Evolutionary conservation across 257 asterid genomes (phyloP).

Genomic region (Plantago major): DNA sequence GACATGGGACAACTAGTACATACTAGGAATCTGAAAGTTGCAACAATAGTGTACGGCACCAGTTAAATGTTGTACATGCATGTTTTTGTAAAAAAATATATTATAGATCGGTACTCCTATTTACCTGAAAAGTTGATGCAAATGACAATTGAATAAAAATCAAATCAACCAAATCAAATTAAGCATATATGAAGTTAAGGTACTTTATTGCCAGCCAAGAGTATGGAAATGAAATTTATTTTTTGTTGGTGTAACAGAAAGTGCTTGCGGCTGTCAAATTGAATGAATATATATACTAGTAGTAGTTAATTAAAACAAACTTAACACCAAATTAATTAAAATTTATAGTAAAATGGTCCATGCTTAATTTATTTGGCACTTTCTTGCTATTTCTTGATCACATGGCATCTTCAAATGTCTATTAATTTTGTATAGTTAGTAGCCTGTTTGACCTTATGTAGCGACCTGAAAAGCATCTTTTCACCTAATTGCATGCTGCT

Average conservation of each 20-base stretch:
- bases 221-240: conserved; percentile 1
- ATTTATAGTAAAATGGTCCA: conserved; percentile 16
- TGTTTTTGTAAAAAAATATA: no score
- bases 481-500: conserved; percentile 1
- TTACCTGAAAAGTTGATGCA: no score
- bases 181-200: no score
- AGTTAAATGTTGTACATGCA: no score
- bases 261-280: conserved; percentile 33
- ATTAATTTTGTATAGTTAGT: background rate
- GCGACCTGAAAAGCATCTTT: conserved; percentile 21
- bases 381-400: conserved; percentile 11
- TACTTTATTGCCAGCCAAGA: background rate
- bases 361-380: conserved; percentile 5
- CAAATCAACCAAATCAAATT: no score
- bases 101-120: no score
- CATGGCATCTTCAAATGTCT: conserved; percentile 16
- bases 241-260: conserved; percentile 4
- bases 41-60: no score
- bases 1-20: no score
- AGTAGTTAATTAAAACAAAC: no score
- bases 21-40: no score
- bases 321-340: background rate
- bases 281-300: conserved; percentile 21
- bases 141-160: no score
- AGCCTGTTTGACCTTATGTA: conserved; percentile 5